These are phyloP conservation scores for Orbilia oligospora DNA, from an alignment of 2,329 filamentous ascomycete genomes.

Conservation along the genomic window DNA sequence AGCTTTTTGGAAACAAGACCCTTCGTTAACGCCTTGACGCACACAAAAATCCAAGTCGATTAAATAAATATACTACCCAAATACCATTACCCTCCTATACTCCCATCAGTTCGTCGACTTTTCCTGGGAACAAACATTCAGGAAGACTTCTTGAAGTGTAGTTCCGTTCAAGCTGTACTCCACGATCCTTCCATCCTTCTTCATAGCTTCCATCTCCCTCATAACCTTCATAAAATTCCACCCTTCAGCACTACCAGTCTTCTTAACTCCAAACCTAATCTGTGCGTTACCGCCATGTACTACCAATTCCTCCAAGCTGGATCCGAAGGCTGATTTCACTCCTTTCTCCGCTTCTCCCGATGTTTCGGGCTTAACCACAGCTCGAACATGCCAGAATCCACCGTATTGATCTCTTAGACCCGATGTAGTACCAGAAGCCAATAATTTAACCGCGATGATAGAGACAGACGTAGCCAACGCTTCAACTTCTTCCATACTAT, in stretches of 20 bases:
- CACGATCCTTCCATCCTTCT: constrained; percentile 44
- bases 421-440: constrained; percentile 63
- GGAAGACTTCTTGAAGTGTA: constrained; percentile 57
- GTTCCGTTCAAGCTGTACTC: constrained; percentile 59
- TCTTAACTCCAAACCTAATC: constrained; percentile 48
- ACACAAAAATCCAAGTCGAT: neutral
- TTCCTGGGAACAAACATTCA: constrained; percentile 59
- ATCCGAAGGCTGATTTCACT: constrained; percentile 25
- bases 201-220: constrained; percentile 54
- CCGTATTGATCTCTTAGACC: constrained; percentile 53
- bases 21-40: constrained; percentile 1
- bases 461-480: constrained; percentile 66
- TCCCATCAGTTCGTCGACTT: constrained; percentile 23
- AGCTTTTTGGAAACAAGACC: neutral
- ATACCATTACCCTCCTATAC: neutral
- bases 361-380: constrained; percentile 13
- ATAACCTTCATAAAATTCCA: constrained; percentile 40
- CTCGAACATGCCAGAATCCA: constrained; percentile 54
- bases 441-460: constrained; percentile 66
- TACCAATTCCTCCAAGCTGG: constrained; percentile 34
- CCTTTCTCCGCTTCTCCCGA: neutral
- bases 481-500: constrained; percentile 67
- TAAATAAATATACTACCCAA: neutral
- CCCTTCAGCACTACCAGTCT: constrained; percentile 26
- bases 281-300: constrained; percentile 41